Evolutionary conservation across 2,329 filamentous ascomycete genomes (phyloP).

Genomic region (Eutypa lata): DNA sequence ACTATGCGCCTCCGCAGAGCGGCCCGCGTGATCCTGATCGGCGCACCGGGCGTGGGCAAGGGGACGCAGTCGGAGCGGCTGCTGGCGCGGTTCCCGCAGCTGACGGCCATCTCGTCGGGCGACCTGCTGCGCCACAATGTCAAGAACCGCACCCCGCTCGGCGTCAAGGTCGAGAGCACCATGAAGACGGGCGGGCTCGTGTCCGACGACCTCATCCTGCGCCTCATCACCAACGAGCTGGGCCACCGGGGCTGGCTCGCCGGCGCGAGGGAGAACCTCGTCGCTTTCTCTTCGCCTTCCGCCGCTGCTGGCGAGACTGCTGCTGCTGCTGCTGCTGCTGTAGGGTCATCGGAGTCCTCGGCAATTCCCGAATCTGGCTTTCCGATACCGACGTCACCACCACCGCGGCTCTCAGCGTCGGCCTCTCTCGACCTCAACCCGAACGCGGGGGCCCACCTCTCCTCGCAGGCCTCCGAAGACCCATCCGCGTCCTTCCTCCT

Average conservation of each 20-base stretch:
- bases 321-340: no score
- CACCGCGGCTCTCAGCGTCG: background rate
- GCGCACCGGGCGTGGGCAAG: slow-evolving; percentile 95
- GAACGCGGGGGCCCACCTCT: slow-evolving; percentile 33
- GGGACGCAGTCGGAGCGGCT: slow-evolving; percentile 92
- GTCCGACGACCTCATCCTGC: slow-evolving; percentile 84
- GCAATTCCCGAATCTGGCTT: slow-evolving; percentile 32
- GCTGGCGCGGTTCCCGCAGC: slow-evolving; percentile 79
- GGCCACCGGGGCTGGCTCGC: slow-evolving; percentile 80
- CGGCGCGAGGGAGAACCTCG: slow-evolving; percentile 42
- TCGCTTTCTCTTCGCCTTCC: slow-evolving; percentile 47
- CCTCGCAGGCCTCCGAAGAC: slow-evolving; percentile 55
- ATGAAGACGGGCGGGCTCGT: slow-evolving; percentile 91
- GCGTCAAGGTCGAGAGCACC: slow-evolving; percentile 83
- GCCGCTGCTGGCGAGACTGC: slow-evolving; percentile 32
- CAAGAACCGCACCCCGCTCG: slow-evolving; percentile 78
- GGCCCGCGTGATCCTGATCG: slow-evolving; percentile 90
- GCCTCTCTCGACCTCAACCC: slow-evolving; percentile 37
- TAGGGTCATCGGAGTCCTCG: slow-evolving; percentile 26
- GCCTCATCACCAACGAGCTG: slow-evolving; percentile 88
- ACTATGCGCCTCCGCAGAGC: slow-evolving; percentile 70
- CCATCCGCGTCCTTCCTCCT: slow-evolving; percentile 88
- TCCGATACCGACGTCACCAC: slow-evolving; percentile 26
- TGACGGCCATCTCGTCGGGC: slow-evolving; percentile 89
- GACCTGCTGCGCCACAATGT: slow-evolving; percentile 93